These are phyloP conservation scores for Heliamphora ciliata DNA, from an alignment of 179 eudicot species.

Conservation along the genomic window DNA sequence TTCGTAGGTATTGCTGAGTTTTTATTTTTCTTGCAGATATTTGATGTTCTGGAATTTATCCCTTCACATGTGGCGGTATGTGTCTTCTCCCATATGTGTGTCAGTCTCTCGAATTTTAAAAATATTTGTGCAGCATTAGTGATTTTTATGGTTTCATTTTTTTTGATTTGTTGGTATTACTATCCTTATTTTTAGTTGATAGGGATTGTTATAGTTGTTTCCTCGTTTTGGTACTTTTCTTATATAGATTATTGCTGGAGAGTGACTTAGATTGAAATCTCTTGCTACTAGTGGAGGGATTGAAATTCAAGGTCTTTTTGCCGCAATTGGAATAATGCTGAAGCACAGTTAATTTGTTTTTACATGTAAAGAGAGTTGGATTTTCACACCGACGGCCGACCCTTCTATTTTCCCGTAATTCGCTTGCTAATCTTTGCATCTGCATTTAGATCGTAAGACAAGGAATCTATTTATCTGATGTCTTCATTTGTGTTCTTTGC, in stretches of 20 bases:
- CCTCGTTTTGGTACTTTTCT: neutral
- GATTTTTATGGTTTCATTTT: neutral
- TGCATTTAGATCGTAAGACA: neutral
- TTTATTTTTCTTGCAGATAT: constrained; percentile 53
- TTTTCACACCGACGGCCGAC: neutral
- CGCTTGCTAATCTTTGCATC: neutral
- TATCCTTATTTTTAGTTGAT: constrained; percentile 4
- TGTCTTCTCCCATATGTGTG: neutral
- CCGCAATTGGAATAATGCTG: neutral
- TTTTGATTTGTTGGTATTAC: neutral
- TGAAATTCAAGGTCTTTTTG: constrained; percentile 1
- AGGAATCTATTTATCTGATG: neutral
- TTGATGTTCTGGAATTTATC: constrained; percentile 79
- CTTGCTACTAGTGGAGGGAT: constrained; percentile 5
- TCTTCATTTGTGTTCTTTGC: neutral
- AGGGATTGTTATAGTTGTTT: neutral
- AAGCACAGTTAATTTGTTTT: neutral
- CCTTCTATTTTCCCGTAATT: neutral
- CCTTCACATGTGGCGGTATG: constrained; percentile 95
- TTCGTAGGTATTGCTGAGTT: constrained; percentile 13
- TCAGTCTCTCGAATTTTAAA: neutral
- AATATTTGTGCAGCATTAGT: neutral
- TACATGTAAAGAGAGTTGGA: neutral
- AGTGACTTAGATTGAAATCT: neutral
- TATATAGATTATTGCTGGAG: neutral